Evolutionary conservation across 1,284 basidiomycete genomes (phyloP), one percentile per base, ranked within the genome.

Genomic region (Entoloma clypeatum): DNA sequence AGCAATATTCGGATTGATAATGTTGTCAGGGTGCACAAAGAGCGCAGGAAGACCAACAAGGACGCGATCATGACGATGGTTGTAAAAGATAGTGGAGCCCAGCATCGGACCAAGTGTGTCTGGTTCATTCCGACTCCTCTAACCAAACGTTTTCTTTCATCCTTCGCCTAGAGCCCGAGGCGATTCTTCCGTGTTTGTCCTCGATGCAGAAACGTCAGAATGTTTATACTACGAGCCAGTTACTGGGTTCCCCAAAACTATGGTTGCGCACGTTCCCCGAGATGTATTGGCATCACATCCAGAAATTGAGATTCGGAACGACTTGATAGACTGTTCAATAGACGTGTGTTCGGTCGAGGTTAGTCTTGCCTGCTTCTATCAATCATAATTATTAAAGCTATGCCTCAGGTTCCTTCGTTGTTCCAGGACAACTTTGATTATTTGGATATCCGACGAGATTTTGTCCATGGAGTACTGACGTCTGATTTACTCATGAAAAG

Each of bases 391-490:
- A 11, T 44, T 26, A 14, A 40, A 25, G 18, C 11, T 7, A 34
- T 19, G 32, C 13, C 27, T n/a, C 53, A 92, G 89, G 86, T 98
- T 14, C 93, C 93, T 0, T 95, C 94, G 0, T 67, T 98, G 4
- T 99, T 98, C 68, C 94, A 96, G 55, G 96, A 99, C 64, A 99
- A 99, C 66, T 99, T 99, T 61, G 96, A 99, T 66, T 99, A 96
- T 60, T 84, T 86, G 34, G 88, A 93, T 62, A 76, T 98, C 48
- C 79, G 93, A 42, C 73, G 81, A 50, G 92, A 99, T 64, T 97
- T 99, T 58, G 88, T 99, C 17, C 89, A 92, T 55, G 95, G 95
- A n/a, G 81, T 99, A 31, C 73, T 99, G 44, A 96, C 92, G 1
- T 95, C 91, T 9, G 96, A 99, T 63, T 64, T 99, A 32, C 75